Percentiles rank a stretch among this genome's conserved stretches.
Conservation (phyloP, 78 protist species). For the Dictyostelium brefeldianum region DNA sequence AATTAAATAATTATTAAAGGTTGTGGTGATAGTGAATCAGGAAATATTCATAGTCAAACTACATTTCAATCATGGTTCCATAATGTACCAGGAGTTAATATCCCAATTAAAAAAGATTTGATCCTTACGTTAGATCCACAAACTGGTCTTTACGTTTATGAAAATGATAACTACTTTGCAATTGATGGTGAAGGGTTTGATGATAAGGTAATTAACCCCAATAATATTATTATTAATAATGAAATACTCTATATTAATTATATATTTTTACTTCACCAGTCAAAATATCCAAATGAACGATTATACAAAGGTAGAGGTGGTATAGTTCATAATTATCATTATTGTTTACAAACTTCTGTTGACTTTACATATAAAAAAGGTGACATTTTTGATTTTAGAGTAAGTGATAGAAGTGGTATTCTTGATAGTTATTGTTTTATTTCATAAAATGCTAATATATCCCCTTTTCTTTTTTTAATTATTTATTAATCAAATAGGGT, state of each 20-base stretch:
- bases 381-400: too few relatives aligned
- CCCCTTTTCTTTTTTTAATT: too few relatives aligned
- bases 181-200: constrained; percentile 36
- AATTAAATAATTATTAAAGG: neutral
- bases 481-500: too few relatives aligned
- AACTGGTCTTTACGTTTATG: neutral
- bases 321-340: constrained; percentile 23
- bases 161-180: constrained; percentile 41
- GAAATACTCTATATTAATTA: too few relatives aligned
- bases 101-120: neutral
- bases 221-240: too few relatives aligned
- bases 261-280: too few relatives aligned
- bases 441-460: too few relatives aligned
- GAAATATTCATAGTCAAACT: constrained; percentile 23
- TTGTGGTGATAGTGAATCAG: constrained; percentile 15
- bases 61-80: constrained; percentile 34
- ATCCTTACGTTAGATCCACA: neutral
- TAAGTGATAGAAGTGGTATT: too few relatives aligned
- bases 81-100: neutral
- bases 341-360: constrained; percentile 10
- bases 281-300: too few relatives aligned
- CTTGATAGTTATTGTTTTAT: too few relatives aligned
- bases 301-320: neutral
- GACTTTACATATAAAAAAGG: too few relatives aligned
- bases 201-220: too few relatives aligned